Conservation (phyloP, 208 protist species). For the Leptomonas seymouri region DNA sequence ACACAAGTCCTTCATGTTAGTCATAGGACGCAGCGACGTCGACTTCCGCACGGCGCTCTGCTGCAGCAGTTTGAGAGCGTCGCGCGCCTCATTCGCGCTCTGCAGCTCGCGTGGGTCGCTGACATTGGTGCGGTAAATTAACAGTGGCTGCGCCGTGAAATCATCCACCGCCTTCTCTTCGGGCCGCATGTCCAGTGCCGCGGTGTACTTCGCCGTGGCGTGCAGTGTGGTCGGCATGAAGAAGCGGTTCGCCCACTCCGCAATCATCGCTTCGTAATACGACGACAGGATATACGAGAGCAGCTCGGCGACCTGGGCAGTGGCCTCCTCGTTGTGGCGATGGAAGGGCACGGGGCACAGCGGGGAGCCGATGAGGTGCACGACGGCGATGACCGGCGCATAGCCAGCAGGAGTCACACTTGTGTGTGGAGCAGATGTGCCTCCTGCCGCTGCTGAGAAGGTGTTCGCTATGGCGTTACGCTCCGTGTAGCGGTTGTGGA, state of each 20-base stretch:
- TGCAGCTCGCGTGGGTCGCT: conserved; percentile 46
- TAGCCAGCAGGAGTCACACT: conserved; percentile 19
- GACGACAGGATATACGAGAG: conserved; percentile 83
- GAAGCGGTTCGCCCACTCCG: conserved; percentile 88
- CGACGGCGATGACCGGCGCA: conserved; percentile 49
- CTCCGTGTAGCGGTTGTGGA: conserved; percentile 66
- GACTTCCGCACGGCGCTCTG: conserved; percentile 50
- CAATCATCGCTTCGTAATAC: conserved; percentile 82
- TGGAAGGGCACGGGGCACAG: conserved; percentile 79
- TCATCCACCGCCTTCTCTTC: conserved; percentile 85
- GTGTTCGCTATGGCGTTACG: conserved; percentile 6
- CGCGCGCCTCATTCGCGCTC: conserved; percentile 63
- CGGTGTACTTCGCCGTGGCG: conserved; percentile 64
- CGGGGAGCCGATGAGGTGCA: conserved; percentile 84
- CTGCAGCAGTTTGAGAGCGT: conserved; percentile 59
- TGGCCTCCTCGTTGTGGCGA: conserved; percentile 77
- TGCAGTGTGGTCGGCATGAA: conserved; percentile 70
- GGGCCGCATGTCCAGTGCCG: conserved; percentile 67
- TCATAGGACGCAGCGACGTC: conserved; percentile 44
- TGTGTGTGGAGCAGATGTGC: too few species aligned
- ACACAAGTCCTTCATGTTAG: conserved; percentile 66
- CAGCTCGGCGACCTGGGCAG: conserved; percentile 67
- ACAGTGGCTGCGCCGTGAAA: conserved; percentile 59
- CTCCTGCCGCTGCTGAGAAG: neutral
- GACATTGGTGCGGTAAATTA: conserved; percentile 67